phyloP scores from a whole-genome alignment of 257 asterid species.

The Przewalskia tangutica region DNA sequence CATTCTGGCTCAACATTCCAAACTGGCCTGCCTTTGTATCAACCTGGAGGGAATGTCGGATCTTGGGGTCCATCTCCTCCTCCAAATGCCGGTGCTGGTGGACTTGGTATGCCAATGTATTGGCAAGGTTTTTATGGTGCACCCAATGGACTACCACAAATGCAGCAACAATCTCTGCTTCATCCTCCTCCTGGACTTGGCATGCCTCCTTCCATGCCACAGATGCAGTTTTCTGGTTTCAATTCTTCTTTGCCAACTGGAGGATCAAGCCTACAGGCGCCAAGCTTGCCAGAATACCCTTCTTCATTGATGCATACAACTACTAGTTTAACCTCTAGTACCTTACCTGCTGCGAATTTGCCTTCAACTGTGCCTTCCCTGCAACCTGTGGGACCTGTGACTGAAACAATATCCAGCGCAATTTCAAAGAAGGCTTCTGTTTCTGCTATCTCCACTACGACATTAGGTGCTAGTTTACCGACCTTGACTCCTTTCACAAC shows the following conservation, averaged over 20 bases:
- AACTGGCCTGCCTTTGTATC: conserved; percentile 69
- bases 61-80: conserved; percentile 81
- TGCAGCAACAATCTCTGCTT: conserved; percentile 57
- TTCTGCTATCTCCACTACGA: conserved; percentile 28
- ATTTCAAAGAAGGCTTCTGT: conserved; percentile 42
- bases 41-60: conserved; percentile 78
- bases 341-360: conserved; percentile 42
- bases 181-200: conserved; percentile 77
- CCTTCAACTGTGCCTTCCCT: conserved; percentile 41
- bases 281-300: conserved; percentile 48
- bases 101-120: conserved; percentile 85
- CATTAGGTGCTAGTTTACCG: conserved; percentile 34
- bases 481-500: conserved; percentile 32
- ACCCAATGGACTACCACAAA: conserved; percentile 69
- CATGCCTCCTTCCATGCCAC: conserved; percentile 73
- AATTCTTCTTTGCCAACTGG: conserved; percentile 48
- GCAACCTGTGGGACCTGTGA: conserved; percentile 33
- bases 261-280: conserved; percentile 32
- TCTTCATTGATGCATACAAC: conserved; percentile 36
- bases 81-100: conserved; percentile 58
- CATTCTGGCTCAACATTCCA: conserved; percentile 54
- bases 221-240: conserved; percentile 61
- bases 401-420: conserved; percentile 34
- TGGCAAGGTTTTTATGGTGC: conserved; percentile 91
- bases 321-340: conserved; percentile 29